Base-by-base conservation (phyloP, 768 basidiomycete species). In the Hypholoma sublateritium region DNA sequence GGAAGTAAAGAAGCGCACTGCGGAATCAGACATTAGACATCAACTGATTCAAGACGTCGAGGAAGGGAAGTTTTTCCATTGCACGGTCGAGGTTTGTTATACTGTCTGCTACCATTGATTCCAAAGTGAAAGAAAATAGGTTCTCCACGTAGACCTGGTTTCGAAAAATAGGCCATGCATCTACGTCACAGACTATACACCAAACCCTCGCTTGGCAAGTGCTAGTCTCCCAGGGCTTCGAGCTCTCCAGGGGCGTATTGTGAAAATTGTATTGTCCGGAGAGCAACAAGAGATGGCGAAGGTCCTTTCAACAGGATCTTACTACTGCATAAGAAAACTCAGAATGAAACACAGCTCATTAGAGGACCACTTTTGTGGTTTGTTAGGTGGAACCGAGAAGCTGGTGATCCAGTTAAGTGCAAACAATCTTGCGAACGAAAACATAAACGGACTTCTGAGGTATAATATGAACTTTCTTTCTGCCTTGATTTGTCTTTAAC, bases 141-240 rank as follows among this genome's bases (percentile, higher is more conserved):
- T 86, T 34, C 68, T 88, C 3, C 74, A 78, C 57, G 58, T 74
- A 17, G 69, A 71, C 12, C 59, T 67, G 17, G 70, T 73, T 43
- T 62, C 71, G 16, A 61, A 66, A 21, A 48, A 62, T 28, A 71
- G 24, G 22, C 68, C 76, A 4, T 75, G 71, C 48, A 67, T 88
- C 37, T 85, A 80, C 58, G 80, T 86, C 32, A 88, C 87, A 7
- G 88, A 90, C 66, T 89, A 88, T 63, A 86, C 86, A 1, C 65
- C 70, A 3, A 78, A 85, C 52, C 61, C 74, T 3, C 69, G 78
- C 50, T 69, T 87, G 35, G 63, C 70, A 4, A 58, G 67, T n/a
- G 56, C 66, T 3, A 55, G 63, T 9, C 69, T 71, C 48, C 63
- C 69, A 21, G 81, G 80, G 77, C 70, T 77, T 2, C 54, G 51